A percentile compares a stretch with the other conserved stretches of the same genome.
These are phyloP conservation scores for Sclerotinia trifoliorum DNA, from an alignment of 2,329 filamentous ascomycete species.

Conservation along the genomic window DNA sequence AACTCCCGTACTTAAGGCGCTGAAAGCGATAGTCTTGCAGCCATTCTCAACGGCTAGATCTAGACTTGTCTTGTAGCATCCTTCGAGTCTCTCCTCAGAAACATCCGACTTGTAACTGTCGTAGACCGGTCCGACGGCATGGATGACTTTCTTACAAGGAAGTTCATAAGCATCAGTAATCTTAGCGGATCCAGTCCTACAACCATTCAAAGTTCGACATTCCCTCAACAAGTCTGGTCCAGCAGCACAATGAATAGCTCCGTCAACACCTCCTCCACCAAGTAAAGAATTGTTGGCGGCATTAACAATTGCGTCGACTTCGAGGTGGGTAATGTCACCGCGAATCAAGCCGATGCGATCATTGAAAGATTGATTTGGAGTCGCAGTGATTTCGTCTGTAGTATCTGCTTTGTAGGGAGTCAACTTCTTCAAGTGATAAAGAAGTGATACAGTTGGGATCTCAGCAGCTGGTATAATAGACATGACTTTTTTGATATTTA, in stretches of 20 bases:
- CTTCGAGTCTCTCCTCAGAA: slow-evolving; percentile 50
- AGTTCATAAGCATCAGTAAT: slow-evolving; percentile 77
- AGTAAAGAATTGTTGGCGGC: slow-evolving; percentile 78
- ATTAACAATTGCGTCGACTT: slow-evolving; percentile 84
- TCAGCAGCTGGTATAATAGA: slow-evolving; percentile 32
- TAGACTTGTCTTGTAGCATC: slow-evolving; percentile 70
- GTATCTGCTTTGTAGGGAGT: slow-evolving; percentile 31
- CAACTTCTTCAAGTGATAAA: slow-evolving; percentile 39
- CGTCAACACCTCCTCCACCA: slow-evolving; percentile 88
- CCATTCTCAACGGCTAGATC: slow-evolving; percentile 67
- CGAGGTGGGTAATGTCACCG: slow-evolving; percentile 78
- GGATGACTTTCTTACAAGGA: slow-evolving; percentile 77
- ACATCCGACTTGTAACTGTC: slow-evolving; percentile 42
- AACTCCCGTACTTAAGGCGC: slow-evolving; percentile 80
- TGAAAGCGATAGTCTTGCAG: slow-evolving; percentile 75
- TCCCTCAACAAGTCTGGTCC: slow-evolving; percentile 67
- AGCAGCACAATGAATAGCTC: slow-evolving; percentile 81
- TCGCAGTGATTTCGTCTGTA: slow-evolving; percentile 29
- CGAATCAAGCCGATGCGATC: slow-evolving; percentile 67
- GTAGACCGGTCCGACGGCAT: slow-evolving; percentile 87
- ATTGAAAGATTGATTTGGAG: slow-evolving; percentile 60
- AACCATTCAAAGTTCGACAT: slow-evolving; percentile 70
- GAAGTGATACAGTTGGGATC: slow-evolving; percentile 39
- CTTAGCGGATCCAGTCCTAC: slow-evolving; percentile 75
- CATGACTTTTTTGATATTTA: slow-evolving; percentile 34